These are phyloP conservation scores for Wallacemonas collosoma DNA, from an alignment of 208 protist species.

Conservation along the genomic window DNA sequence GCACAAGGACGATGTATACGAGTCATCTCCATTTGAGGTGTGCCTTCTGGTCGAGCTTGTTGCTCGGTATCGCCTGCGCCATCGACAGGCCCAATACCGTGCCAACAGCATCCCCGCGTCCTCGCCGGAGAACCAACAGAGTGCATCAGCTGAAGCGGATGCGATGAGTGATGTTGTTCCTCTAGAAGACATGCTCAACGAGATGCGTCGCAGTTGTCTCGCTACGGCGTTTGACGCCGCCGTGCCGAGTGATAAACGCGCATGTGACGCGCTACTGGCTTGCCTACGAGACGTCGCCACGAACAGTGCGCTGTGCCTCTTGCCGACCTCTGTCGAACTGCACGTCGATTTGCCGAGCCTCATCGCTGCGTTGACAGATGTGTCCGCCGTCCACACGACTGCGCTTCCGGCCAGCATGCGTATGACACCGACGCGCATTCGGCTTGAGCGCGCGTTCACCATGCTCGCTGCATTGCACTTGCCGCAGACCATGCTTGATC, in stretches of 20 bases:
- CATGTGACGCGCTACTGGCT: not conserved
- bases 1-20: not conserved
- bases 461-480: not conserved
- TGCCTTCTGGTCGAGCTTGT: constrained; percentile 12
- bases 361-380: not conserved
- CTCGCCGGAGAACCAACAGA: too few relatives aligned
- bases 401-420: not conserved
- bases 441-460: not conserved
- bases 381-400: not conserved
- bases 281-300: not conserved
- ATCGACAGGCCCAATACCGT: too few relatives aligned
- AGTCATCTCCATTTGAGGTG: constrained; percentile 9
- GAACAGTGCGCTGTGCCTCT: not conserved
- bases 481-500: constrained; percentile 10
- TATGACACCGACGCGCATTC: not conserved
- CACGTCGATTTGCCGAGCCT: not conserved
- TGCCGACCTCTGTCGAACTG: not conserved
- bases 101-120: too few relatives aligned
- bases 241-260: not conserved
- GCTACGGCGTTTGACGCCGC: constrained; percentile 1
- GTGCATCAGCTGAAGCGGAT: not conserved
- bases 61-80: not conserved
- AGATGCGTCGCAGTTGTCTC: not conserved
- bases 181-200: not conserved
- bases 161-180: not conserved